Evolutionary conservation across 2,329 filamentous ascomycete species (phyloP).

Genomic region (Epichloe festucae): DNA sequence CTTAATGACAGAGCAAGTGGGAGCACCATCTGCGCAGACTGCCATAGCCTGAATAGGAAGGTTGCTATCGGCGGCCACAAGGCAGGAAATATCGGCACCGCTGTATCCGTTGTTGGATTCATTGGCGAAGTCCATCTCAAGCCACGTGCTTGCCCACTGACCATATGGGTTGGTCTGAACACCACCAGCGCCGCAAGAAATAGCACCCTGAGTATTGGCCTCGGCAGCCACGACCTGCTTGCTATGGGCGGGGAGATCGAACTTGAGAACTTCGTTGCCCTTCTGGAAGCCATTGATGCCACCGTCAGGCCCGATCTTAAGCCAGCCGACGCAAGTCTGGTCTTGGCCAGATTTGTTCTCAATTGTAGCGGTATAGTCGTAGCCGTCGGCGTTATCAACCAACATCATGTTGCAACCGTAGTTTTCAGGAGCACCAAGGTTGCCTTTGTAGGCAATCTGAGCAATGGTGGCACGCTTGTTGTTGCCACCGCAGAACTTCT

Average conservation of each 20-base stretch:
- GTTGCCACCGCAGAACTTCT: conserved; percentile 23
- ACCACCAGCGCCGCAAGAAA: conserved; percentile 25
- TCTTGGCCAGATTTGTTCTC: conserved; percentile 22
- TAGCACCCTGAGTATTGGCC: conserved; percentile 34
- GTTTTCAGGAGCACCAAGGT: conserved; percentile 26
- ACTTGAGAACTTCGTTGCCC: conserved; percentile 26
- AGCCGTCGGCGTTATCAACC: conserved; percentile 24
- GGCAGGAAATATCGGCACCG: conserved; percentile 36
- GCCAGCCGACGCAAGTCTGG: conserved; percentile 31
- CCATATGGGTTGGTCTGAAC: conserved; percentile 25
- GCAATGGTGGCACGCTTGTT: conserved; percentile 33
- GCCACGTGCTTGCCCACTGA: conserved; percentile 32
- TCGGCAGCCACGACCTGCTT: conserved; percentile 31
- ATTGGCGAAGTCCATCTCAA: conserved; percentile 37
- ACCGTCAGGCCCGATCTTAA: conserved; percentile 37
- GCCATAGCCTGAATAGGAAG: conserved; percentile 22
- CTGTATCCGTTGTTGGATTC: conserved; percentile 33
- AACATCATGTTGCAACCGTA: conserved; percentile 42
- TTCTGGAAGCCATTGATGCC: conserved; percentile 36
- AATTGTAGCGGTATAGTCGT: conserved; percentile 32
- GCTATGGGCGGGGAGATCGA: conserved; percentile 25
- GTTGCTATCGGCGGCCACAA: conserved; percentile 26
- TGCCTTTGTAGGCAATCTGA: conserved; percentile 35
- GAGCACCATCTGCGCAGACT: conserved; percentile 20
- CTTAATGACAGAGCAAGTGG: conserved; percentile 29